These are phyloP conservation scores for Linnemannia hyalina DNA, from an alignment of 192 early-diverging fungal genomes.

Conservation along the genomic window DNA sequence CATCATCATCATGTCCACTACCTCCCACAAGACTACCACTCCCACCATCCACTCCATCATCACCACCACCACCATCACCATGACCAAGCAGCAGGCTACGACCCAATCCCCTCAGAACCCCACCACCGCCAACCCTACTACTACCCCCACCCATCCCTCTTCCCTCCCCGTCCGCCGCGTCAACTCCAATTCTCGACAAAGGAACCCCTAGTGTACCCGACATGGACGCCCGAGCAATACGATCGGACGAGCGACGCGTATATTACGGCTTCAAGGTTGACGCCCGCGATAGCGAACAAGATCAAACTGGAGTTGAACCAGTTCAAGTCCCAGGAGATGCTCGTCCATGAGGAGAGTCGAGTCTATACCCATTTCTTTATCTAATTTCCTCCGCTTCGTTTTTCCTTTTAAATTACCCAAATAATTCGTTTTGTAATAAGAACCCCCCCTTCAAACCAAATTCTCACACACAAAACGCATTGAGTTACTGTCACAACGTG, in stretches of 20 bases:
- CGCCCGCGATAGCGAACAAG: conserved; percentile 83
- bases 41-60: neutral
- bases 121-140: conserved; percentile 35
- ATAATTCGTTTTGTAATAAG: neutral
- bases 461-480: too few relatives aligned
- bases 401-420: neutral
- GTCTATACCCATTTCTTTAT: conserved; percentile 80
- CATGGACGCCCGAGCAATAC: conserved; percentile 83
- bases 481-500: too few relatives aligned
- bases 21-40: neutral
- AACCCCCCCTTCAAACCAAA: neutral
- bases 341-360: conserved; percentile 84
- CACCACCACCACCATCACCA: neutral
- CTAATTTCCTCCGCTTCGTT: conserved; percentile 24
- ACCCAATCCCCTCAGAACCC: neutral
- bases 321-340: conserved; percentile 94
- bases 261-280: conserved; percentile 85
- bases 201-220: conserved; percentile 70
- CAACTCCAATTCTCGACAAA: conserved; percentile 63
- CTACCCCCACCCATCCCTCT: conserved; percentile 22
- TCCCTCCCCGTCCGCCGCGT: conserved; percentile 35
- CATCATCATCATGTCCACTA: conserved; percentile 17
- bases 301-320: conserved; percentile 97
- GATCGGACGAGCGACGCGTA: conserved; percentile 89
- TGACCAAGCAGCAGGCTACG: neutral